Evolutionary conservation across 805 yeast genomes (phyloP).

Genomic region (Kodamaea lidongshanica): DNA sequence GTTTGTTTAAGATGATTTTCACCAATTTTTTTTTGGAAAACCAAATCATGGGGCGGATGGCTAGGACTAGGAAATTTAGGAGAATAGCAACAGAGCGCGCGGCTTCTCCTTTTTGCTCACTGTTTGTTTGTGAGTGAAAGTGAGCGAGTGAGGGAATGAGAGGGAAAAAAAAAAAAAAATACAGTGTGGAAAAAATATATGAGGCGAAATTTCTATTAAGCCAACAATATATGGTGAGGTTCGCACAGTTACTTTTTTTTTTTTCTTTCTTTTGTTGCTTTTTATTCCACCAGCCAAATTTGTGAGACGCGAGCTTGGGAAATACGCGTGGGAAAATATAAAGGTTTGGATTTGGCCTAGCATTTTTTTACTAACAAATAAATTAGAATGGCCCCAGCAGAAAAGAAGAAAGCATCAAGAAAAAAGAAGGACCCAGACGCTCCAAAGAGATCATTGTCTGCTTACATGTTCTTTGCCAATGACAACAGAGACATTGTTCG

Average conservation of each 20-base stretch:
- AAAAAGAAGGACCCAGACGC: conserved; percentile 86
- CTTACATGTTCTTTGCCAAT: conserved; percentile 98
- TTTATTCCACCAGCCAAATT: neutral
- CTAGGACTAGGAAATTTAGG: conserved; percentile 7
- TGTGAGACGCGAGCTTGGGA: neutral
- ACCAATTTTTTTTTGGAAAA: conserved; percentile 2
- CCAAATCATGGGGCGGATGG: conserved; percentile 7
- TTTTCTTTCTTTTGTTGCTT: neutral
- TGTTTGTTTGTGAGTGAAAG: no score
- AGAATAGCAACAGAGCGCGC: no score
- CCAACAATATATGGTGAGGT: conserved; percentile 5
- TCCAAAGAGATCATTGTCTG: conserved; percentile 96
- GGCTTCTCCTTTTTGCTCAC: no score
- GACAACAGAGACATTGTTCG: conserved; percentile 95
- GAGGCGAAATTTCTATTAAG: no score
- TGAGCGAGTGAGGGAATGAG: no score
- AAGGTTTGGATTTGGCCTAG: conserved; percentile 1
- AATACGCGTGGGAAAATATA: neutral
- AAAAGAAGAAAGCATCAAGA: conserved; percentile 40
- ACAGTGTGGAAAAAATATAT: neutral
- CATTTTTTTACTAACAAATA: conserved; percentile 8
- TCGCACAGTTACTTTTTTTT: conserved; percentile 1
- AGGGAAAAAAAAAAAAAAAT: conserved; percentile 1
- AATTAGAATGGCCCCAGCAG: conserved; percentile 18
- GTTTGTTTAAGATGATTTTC: no score